Percentiles rank a stretch among this genome's conserved stretches.
These are phyloP conservation scores for Exophiala sp. DNA, from an alignment of 2,329 filamentous ascomycete genomes.

Conservation along the genomic window DNA sequence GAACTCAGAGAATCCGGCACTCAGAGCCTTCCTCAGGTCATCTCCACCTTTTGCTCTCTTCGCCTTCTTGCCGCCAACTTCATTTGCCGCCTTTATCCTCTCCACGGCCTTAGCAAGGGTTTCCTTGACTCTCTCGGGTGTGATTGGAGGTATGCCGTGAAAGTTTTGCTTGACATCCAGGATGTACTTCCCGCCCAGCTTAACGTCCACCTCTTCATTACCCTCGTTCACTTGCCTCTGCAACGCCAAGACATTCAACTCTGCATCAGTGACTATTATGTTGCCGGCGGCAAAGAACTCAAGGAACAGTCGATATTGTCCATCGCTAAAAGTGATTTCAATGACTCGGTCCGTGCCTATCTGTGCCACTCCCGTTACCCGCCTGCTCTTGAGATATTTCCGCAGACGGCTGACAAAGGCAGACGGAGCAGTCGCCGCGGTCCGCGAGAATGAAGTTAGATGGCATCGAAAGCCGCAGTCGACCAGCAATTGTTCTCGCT, in stretches of 20 bases:
- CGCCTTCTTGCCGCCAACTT: conserved; percentile 57
- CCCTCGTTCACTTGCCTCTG: conserved; percentile 76
- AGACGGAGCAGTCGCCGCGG: conserved; percentile 79
- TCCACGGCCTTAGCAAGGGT: conserved; percentile 64
- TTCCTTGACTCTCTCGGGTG: conserved; percentile 65
- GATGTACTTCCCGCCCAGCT: conserved; percentile 73
- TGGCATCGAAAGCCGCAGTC: conserved; percentile 97
- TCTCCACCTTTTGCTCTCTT: conserved; percentile 71
- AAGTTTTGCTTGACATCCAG: conserved; percentile 82
- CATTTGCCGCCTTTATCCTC: conserved; percentile 29
- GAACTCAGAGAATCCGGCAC: conserved; percentile 80
- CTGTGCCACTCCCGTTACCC: conserved; percentile 76
- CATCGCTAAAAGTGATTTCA: conserved; percentile 89
- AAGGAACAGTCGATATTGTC: conserved; percentile 78
- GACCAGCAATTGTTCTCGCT: conserved; percentile 84
- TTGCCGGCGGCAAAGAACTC: conserved; percentile 98
- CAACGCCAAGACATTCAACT: conserved; percentile 76
- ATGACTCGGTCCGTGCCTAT: conserved; percentile 92
- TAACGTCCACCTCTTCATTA: conserved; percentile 77
- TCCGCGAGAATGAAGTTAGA: conserved; percentile 82
- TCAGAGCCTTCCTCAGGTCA: conserved; percentile 73
- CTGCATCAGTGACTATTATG: conserved; percentile 82
- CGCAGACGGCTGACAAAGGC: conserved; percentile 79
- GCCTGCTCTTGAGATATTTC: conserved; percentile 81
- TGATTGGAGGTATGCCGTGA: conserved; percentile 68